Conservation (phyloP, 2,329 filamentous ascomycete genomes). For the Incumbomyces lentus region DNA sequence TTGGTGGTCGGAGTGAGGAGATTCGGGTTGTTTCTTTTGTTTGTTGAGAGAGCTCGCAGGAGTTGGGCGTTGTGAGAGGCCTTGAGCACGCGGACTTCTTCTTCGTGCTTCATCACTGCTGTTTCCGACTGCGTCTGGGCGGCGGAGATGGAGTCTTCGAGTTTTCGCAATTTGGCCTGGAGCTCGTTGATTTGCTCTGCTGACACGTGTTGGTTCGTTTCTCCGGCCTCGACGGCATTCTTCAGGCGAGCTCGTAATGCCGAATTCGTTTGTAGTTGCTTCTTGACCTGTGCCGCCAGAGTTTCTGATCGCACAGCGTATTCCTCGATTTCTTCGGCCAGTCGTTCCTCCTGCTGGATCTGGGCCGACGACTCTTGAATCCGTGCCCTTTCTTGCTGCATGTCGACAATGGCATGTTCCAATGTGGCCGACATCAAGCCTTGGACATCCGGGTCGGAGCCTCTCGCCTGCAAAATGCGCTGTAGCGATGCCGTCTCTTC, state of each 20-base stretch:
- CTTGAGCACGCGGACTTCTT: slow-evolving; percentile 65
- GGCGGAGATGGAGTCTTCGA: slow-evolving; percentile 74
- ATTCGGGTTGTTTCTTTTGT: slow-evolving; percentile 26
- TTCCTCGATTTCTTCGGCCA: slow-evolving; percentile 59
- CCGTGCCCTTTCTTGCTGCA: slow-evolving; percentile 54
- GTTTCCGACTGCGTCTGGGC: slow-evolving; percentile 84
- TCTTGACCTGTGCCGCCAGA: slow-evolving; percentile 65
- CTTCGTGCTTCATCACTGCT: slow-evolving; percentile 70
- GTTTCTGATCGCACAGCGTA: slow-evolving; percentile 70
- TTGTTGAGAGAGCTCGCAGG: slow-evolving; percentile 53
- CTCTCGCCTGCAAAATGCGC: slow-evolving; percentile 63
- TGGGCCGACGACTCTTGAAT: slow-evolving; percentile 54
- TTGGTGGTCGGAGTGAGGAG: slow-evolving; percentile 43
- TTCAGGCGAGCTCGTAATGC: slow-evolving; percentile 65
- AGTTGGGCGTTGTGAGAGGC: slow-evolving; percentile 70
- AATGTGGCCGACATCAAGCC: slow-evolving; percentile 54
- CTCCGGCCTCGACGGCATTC: slow-evolving; percentile 71
- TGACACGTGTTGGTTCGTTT: slow-evolving; percentile 70
- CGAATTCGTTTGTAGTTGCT: slow-evolving; percentile 69
- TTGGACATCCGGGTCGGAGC: slow-evolving; percentile 58
- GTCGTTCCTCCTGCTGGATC: slow-evolving; percentile 54
- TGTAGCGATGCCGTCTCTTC: slow-evolving; percentile 82
- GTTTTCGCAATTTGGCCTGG: slow-evolving; percentile 64
- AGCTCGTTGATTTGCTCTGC: slow-evolving; percentile 73
- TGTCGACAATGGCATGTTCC: slow-evolving; percentile 61